A percentile compares a stretch with the other conserved stretches of the same genome.
phyloP scores from a whole-genome alignment of 148 eudicot genomes.

The Drosera capensis region DNA sequence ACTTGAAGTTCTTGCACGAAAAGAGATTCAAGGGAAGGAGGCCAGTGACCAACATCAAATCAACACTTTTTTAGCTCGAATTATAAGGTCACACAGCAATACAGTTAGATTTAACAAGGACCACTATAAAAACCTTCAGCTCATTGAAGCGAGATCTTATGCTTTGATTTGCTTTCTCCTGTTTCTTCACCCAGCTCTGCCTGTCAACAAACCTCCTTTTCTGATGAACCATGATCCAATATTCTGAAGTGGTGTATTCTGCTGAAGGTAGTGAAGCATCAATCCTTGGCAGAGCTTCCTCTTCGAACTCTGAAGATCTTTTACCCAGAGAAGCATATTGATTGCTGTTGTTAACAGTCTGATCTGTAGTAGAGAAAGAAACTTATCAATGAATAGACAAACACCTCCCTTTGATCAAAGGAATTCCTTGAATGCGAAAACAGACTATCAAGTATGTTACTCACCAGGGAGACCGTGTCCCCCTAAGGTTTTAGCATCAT shows the following conservation, averaged over 20 bases:
- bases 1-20: too few species aligned
- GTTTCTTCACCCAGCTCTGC: conserved; percentile 50
- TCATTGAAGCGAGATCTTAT: conserved; percentile 46
- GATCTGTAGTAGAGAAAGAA: conserved; percentile 14
- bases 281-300: conserved; percentile 22
- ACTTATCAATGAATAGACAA: too few species aligned
- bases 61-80: too few species aligned
- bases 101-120: neutral
- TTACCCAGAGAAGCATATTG: conserved; percentile 15
- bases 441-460: too few species aligned
- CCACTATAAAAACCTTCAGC: conserved; percentile 45
- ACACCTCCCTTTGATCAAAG: too few species aligned
- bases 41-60: too few species aligned
- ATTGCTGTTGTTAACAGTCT: conserved; percentile 17
- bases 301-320: conserved; percentile 28
- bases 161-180: conserved; percentile 56
- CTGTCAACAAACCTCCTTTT: conserved; percentile 43
- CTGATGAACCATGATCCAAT: conserved; percentile 69
- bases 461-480: conserved; percentile 10
- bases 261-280: conserved; percentile 37
- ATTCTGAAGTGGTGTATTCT: conserved; percentile 58
- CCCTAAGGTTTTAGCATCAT: conserved; percentile 23
- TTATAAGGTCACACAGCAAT: too few species aligned
- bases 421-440: too few species aligned
- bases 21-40: too few species aligned